Base-by-base conservation (phyloP, 2,329 filamentous ascomycete genomes). In the Penicillium sp. region DNA sequence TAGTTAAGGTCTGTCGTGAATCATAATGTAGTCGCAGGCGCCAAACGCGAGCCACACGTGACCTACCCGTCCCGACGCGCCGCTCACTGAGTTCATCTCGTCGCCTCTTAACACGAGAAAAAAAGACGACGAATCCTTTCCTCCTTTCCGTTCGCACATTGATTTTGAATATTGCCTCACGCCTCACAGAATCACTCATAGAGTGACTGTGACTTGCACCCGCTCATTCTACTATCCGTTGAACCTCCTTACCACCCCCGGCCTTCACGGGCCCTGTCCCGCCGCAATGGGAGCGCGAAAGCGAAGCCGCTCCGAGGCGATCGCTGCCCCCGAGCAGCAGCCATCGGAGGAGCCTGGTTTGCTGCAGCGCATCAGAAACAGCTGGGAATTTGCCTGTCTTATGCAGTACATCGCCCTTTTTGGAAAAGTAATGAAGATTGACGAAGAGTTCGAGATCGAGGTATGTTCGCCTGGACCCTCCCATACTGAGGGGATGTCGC, bases 351-450 rank as follows among this genome's bases (percentile, higher is more conserved):
- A 69, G 43, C 54, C 60, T 40, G 63, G 62, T 20, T 55, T 81
- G 39, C 73, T 94, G 18, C 71, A 80, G 43, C 81, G 76, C 51
- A 78, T 97, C 53, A 81, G 91, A 48, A 93, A 87, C 62, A 89
- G 87, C 77, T 97, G 91, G 90, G 86, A 96, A 66, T 96, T 97
- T 68, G 87, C 91, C 46, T 91, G 89, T 59, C 72, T 97, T 6
- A 89, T 85, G 70, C 91, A 98, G 69, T 98, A 89, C 78, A 87
- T 97, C 46, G 86, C 84, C 63, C 80, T 91, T 27, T 98, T 98
- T 65, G 90, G 91, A 47, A 83, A 85, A 57, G 83, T 83, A 29
- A 83, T 94, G 63, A 96, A 94, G 71, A 86, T 97, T 51, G 84
- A 93, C 56, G 86, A 94, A 48, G 82, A 85, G 59, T 77, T 96